Base-by-base conservation (phyloP, 352 stramenopile species). In the Globisporangium sylvaticum region DNA sequence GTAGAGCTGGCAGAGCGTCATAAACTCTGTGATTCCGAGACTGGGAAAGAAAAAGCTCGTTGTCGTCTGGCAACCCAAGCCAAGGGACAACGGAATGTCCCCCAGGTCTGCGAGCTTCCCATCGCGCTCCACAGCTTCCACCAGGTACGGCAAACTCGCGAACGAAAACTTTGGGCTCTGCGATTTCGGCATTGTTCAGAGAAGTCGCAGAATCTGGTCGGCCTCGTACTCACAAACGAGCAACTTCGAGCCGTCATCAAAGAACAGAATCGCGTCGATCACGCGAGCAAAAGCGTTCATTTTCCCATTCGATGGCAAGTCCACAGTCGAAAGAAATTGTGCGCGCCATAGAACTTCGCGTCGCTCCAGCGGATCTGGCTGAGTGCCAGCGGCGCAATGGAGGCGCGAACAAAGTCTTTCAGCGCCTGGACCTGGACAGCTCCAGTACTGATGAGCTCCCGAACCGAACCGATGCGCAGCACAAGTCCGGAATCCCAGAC, bases 321-420 rank as follows among this genome's bases (percentile, higher is more conserved):
- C 44, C 0, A 76, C 65, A 0, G 74, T 78, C 34, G 44, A n/a
- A 79, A 87, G 58, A 89, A 87, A 64, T 88, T 89, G 4, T 48
- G 37, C 1, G 79, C 84, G 18, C 74, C 76, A 24, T 71, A 84
- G 1, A 89, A 24, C 0, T 65, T 62, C 1, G 72, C 50, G 1
- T 22, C 54, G 2, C 20, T 8, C 81, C 79, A 88, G 7, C 42
- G 37, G 25, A 87, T 58, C 42, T 65, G 54, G 6, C 25, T 39
- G 10, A 85, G 31, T 4, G 39, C 14, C 58, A 2, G 39, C 29
- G 48, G 68, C 18, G 3, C 44, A 15, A 55, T 46, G 20, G 9
- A 18, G 2, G 27, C 32, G 18, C 4, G 2, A n/a, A 67, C 65
- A 44, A 67, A 62, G 14, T 57, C 42, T 0, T 29, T 53, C 6